These are phyloP conservation scores for Cystobasidium ongulense DNA, from an alignment of 768 basidiomycete species.

Conservation along the genomic window DNA sequence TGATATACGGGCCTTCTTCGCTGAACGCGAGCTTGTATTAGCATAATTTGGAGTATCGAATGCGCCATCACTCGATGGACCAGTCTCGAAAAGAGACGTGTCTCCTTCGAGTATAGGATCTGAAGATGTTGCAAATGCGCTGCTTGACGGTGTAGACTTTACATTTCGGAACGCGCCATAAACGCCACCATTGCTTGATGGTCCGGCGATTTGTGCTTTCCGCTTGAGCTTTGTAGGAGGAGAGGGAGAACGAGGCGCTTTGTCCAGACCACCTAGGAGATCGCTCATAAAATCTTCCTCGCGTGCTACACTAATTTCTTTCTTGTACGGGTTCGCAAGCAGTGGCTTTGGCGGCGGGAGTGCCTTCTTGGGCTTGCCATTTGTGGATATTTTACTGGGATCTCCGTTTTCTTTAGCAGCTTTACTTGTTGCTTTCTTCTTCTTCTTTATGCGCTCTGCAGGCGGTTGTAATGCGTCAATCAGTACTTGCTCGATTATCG, in stretches of 20 bases:
- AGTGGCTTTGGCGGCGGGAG: conserved; percentile 15
- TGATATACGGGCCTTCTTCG: background rate
- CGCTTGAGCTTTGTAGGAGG: conserved; percentile 27
- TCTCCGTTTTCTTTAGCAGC: conserved; percentile 35
- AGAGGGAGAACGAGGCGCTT: conserved; percentile 42
- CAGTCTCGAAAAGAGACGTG: conserved; percentile 16
- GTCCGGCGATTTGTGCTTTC: conserved; percentile 10
- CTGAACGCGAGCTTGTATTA: background rate
- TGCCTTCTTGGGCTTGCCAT: conserved; percentile 28
- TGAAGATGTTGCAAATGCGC: conserved; percentile 19
- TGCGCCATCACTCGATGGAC: conserved; percentile 14
- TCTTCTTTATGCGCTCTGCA: conserved; percentile 44
- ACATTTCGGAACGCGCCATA: conserved; percentile 5
- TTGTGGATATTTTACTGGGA: background rate
- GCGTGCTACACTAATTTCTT: conserved; percentile 54
- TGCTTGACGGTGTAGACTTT: conserved; percentile 3
- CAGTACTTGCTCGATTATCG: background rate
- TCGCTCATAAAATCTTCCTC: conserved; percentile 84
- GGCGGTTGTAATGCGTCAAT: background rate
- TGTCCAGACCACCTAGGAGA: conserved; percentile 66
- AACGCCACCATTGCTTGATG: background rate
- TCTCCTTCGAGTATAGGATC: conserved; percentile 14
- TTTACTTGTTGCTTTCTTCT: conserved; percentile 44
- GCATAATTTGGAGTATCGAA: background rate
- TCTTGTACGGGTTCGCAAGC: conserved; percentile 34